Evolutionary conservation across 768 basidiomycete species (phyloP).

Genomic region (Tricholoma hemisulphureum): DNA sequence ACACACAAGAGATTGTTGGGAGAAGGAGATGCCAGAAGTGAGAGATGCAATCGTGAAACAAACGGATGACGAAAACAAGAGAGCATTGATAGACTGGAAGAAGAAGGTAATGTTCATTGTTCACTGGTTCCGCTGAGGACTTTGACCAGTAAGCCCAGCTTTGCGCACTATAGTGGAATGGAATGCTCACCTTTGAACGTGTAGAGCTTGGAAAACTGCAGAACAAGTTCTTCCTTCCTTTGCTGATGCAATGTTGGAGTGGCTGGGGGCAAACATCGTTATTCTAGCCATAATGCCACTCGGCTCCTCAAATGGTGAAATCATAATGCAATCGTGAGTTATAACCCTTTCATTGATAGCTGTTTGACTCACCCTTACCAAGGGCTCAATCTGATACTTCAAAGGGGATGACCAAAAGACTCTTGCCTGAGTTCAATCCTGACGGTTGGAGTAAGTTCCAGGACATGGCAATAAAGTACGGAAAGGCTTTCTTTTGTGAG

Average conservation of each 20-base stretch:
- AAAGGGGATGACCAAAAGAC: not conserved
- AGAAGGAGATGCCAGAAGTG: not conserved
- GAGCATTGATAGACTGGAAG: not conserved
- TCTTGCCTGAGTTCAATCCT: conserved; percentile 1
- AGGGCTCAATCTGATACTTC: not conserved
- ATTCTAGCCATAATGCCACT: not conserved
- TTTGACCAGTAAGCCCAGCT: not conserved
- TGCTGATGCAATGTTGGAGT: not conserved
- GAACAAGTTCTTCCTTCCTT: not conserved
- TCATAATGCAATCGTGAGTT: not conserved
- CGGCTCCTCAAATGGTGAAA: not conserved
- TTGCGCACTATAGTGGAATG: not conserved
- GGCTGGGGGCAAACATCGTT: not conserved
- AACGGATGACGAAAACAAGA: not conserved
- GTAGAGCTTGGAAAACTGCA: not conserved
- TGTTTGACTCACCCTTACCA: not conserved
- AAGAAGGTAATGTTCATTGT: not conserved
- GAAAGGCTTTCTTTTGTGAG: not conserved
- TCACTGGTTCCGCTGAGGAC: not conserved
- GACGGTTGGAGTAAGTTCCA: not conserved
- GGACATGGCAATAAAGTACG: not conserved
- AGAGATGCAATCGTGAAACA: not conserved
- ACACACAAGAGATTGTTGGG: not conserved
- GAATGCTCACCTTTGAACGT: not conserved
- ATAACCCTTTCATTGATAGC: not conserved